phyloP scores from a whole-genome alignment of 768 basidiomycete species.

The Rubroboletus satanas region DNA sequence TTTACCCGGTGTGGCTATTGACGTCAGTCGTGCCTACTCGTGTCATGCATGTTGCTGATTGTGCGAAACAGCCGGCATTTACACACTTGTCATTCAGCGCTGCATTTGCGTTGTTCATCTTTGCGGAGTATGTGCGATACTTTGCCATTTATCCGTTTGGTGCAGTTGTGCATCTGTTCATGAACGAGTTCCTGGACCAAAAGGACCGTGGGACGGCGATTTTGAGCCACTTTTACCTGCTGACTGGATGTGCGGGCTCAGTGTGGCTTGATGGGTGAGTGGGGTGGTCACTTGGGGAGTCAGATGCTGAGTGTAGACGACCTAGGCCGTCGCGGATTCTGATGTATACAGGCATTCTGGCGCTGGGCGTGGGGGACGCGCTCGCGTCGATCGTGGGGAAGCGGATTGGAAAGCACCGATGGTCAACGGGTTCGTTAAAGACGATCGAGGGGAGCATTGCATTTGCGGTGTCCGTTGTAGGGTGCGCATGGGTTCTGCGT shows the following conservation, averaged over 20 bases:
- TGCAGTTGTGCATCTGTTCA: slow-evolving; percentile 87
- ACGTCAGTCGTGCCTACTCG: slow-evolving; percentile 55
- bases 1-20: slow-evolving; percentile 86
- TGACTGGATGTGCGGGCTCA: slow-evolving; percentile 92
- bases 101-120: slow-evolving; percentile 92
- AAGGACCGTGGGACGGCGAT: slow-evolving; percentile 96
- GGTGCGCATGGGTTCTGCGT: slow-evolving; percentile 67
- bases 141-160: slow-evolving; percentile 98
- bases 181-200: slow-evolving; percentile 95
- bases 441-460: slow-evolving; percentile 90
- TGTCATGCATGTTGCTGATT: slow-evolving; percentile 8
- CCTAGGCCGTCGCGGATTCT: slow-evolving; percentile 48
- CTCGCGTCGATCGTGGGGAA: slow-evolving; percentile 92
- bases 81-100: slow-evolving; percentile 91
- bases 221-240: slow-evolving; percentile 93
- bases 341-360: slow-evolving; percentile 81
- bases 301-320: slow-evolving; percentile 4
- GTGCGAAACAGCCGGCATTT: slow-evolving; percentile 77
- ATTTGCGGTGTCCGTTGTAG: slow-evolving; percentile 68
- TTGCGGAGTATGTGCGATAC: slow-evolving; percentile 96
- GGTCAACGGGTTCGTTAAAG: slow-evolving; percentile 82
- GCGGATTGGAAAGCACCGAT: slow-evolving; percentile 72
- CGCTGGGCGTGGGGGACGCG: slow-evolving; percentile 91
- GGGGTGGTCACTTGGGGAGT: background rate
- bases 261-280: slow-evolving; percentile 94